Conservation (phyloP, 225 moss, liverwort and hornwort species). For the Antitrichia curtipendula region DNA sequence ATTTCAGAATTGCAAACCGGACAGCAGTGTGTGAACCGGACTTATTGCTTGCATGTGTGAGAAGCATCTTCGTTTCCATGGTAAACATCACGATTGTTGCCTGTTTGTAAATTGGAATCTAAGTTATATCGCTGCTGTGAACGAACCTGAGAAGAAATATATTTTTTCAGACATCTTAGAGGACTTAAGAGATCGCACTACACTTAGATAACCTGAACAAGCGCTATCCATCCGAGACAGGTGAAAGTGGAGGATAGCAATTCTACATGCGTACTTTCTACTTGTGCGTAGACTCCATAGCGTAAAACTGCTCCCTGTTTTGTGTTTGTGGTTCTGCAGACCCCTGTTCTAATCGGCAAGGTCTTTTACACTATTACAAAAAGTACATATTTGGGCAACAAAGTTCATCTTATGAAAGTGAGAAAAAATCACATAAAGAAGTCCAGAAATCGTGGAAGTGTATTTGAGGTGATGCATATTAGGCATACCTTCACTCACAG, state of each 20-base stretch:
- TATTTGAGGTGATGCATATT: neutral
- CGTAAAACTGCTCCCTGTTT: neutral
- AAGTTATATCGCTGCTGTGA: neutral
- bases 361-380: neutral
- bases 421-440: neutral
- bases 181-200: neutral
- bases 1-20: neutral
- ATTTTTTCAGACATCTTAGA: neutral
- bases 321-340: neutral
- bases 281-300: neutral
- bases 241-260: neutral
- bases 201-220: neutral
- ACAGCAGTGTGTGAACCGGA: neutral
- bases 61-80: neutral
- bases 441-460: neutral
- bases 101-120: neutral
- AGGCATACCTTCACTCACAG: neutral
- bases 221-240: neutral
- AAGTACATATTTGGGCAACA: neutral
- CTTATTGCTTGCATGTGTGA: neutral
- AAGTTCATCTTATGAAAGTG: neutral
- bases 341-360: neutral
- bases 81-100: neutral
- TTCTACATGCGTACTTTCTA: neutral
- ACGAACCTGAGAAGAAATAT: neutral